phyloP scores from a whole-genome alignment of 345 rosid genomes.

The Camelina hispida region DNA sequence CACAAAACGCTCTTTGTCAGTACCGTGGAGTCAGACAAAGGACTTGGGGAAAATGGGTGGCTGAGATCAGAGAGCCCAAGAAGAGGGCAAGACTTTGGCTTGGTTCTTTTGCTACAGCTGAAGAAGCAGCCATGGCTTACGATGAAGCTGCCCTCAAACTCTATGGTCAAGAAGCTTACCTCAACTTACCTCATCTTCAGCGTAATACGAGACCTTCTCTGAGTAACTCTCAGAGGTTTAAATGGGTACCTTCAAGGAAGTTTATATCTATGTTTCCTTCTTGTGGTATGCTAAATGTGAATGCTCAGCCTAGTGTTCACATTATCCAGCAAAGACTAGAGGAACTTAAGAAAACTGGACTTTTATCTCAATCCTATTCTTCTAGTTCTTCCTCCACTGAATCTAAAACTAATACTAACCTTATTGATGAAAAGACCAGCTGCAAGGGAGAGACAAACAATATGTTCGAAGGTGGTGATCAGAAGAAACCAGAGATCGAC shows the following conservation, averaged over 20 bases:
- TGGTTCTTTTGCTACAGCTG: conserved; percentile 87
- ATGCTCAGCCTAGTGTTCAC: conserved; percentile 87
- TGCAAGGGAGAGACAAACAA: conserved; percentile 32
- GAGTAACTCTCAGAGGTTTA: conserved; percentile 48
- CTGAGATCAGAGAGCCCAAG: conserved; percentile 96
- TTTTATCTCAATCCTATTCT: conserved; percentile 45
- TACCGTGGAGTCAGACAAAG: conserved; percentile 92
- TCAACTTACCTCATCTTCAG: conserved; percentile 92
- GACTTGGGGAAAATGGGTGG: conserved; percentile 99
- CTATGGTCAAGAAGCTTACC: conserved; percentile 83
- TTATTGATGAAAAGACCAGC: conserved; percentile 37
- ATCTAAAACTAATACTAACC: conserved; percentile 42
- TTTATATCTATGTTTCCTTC: conserved; percentile 92
- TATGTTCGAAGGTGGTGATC: conserved; percentile 43
- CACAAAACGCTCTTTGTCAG: conserved; percentile 79
- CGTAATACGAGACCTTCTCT: conserved; percentile 24
- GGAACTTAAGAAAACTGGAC: conserved; percentile 68
- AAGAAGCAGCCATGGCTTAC: conserved; percentile 97
- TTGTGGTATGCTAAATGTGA: conserved; percentile 74
- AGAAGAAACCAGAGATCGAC: conserved; percentile 86
- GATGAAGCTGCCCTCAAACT: conserved; percentile 80
- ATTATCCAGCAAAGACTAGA: conserved; percentile 89
- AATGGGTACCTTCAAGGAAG: conserved; percentile 86
- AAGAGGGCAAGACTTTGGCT: conserved; percentile 87
- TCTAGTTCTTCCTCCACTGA: conserved; percentile 55